These are phyloP conservation scores for Phialophora tarda DNA, from an alignment of 2,329 filamentous ascomycete species.

Conservation along the genomic window DNA sequence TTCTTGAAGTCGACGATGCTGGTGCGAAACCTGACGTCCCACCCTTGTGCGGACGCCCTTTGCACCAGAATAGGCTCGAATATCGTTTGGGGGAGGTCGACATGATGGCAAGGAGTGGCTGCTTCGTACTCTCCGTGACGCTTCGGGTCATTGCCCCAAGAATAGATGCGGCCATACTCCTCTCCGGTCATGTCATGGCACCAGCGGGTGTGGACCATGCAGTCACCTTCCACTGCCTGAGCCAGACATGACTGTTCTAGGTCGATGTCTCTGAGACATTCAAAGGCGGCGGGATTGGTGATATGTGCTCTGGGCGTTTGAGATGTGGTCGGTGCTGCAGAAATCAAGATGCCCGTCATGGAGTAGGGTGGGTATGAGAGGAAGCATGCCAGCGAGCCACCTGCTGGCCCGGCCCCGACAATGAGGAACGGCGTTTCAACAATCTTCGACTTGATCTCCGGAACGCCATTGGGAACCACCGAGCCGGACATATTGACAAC, in stretches of 20 bases:
- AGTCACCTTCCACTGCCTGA: conserved; percentile 44
- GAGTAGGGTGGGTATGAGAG: conserved; percentile 35
- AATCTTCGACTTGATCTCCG: conserved; percentile 18
- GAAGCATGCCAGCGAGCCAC: conserved; percentile 48
- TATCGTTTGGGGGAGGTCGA: conserved; percentile 53
- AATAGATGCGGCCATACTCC: conserved; percentile 51
- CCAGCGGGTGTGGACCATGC: conserved; percentile 52
- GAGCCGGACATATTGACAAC: conserved; percentile 20
- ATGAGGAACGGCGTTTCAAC: conserved; percentile 36
- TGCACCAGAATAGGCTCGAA: conserved; percentile 52
- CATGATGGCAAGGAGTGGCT: conserved; percentile 50
- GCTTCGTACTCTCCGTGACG: conserved; percentile 48
- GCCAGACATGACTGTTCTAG: conserved; percentile 47
- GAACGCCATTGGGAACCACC: conserved; percentile 23
- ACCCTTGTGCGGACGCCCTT: conserved; percentile 47
- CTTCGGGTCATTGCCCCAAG: conserved; percentile 52
- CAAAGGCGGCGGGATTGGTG: conserved; percentile 38
- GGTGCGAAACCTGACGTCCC: conserved; percentile 50
- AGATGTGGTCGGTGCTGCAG: conserved; percentile 35
- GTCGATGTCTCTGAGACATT: conserved; percentile 55
- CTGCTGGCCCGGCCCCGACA: conserved; percentile 60
- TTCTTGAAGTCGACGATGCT: conserved; percentile 43
- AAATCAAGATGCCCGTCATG: conserved; percentile 39
- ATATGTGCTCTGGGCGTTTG: conserved; percentile 40
- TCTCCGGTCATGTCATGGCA: conserved; percentile 53